Evolutionary conservation across 768 basidiomycete genomes (phyloP).

Genomic region (Hericium alpestre): DNA sequence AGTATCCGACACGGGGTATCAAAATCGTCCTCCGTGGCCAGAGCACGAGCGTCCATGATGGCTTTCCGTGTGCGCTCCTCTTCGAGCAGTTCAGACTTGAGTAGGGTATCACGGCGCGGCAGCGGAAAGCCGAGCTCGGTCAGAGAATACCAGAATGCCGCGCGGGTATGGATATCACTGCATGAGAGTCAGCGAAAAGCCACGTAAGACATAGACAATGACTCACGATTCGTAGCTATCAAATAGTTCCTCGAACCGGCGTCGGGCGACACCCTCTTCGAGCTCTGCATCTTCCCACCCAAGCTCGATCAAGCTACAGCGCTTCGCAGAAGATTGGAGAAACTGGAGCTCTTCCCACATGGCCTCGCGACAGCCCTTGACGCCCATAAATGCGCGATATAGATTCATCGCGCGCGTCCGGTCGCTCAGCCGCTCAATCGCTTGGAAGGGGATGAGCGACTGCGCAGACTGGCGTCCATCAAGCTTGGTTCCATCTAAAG

Average conservation of each 20-base stretch:
- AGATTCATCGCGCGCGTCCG: conserved; percentile 64
- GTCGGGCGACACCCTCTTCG: conserved; percentile 9
- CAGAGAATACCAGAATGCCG: conserved; percentile 56
- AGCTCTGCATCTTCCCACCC: conserved; percentile 49
- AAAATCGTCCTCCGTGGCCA: conserved; percentile 36
- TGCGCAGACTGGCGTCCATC: conserved; percentile 9
- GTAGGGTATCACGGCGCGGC: conserved; percentile 50
- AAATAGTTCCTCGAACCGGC: conserved; percentile 11
- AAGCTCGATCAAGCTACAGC: conserved; percentile 39
- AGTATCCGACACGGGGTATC: conserved; percentile 47
- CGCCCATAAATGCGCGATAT: conserved; percentile 48
- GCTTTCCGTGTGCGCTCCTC: conserved; percentile 52
- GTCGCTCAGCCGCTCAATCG: conserved; percentile 36
- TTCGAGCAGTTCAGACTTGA: conserved; percentile 60
- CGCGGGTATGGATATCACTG: conserved; percentile 58
- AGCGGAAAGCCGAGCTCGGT: conserved; percentile 47
- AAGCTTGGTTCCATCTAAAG: conserved; percentile 9
- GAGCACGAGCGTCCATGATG: conserved; percentile 48
- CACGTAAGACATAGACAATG: background rate
- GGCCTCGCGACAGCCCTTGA: conserved; percentile 58
- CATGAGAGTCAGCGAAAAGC: background rate
- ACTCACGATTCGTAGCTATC: conserved; percentile 10
- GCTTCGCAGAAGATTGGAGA: conserved; percentile 42
- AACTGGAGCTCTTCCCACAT: conserved; percentile 71
- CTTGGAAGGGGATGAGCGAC: conserved; percentile 9